Evolutionary conservation across 352 stramenopile species (phyloP), one percentile per base, ranked within the genome.

Genomic region (Thalassiosira livingstoniorum): DNA sequence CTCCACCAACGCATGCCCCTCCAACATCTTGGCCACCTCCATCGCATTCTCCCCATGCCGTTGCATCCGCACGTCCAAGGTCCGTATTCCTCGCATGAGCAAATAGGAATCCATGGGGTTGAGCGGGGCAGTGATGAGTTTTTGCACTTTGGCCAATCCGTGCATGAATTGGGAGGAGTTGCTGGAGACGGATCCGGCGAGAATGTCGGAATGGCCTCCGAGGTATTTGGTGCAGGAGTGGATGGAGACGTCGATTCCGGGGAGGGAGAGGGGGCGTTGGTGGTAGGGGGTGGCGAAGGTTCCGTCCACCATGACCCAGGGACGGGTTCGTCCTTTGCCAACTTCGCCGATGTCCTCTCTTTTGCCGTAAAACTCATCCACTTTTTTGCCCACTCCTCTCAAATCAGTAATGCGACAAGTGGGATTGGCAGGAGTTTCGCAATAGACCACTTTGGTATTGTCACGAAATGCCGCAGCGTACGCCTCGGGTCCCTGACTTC

Each of bases 71-170:
- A 91, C 72, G 62, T 91, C 78, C 1, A 91, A 47, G 23, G 86
- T 91, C 39, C 83, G 79, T 43, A 89, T 75, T 57, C 86, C 86
- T 57, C 86, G 64, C 43, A 81, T 78, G 7, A 83, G 63, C n/a
- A 91, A 74, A 61, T 89, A 91, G 27, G 72, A 89, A 63, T 91
- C 86, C 73, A 91, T 87, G 0, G 86, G 86, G 62, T 86, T 85
- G 0, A 87, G 54, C n/a, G 81, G 80, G 18, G 77, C 83, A 39
- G 80, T 82, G 13, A 90, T 82, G 27, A 87, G 45, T 64, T 90
- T 90, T 82, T 90, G 83, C 2, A 87, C 76, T 58, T 87, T 87
- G 7, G 80, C 61, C 25, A 81, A 27, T 37, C 79, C 80, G 23
- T 86, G 70, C 31, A 79, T 81, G 35, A 90, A 87, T 25, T 78